A percentile compares a stretch with the other conserved stretches of the same genome.
phyloP scores from a whole-genome alignment of 1,139 yeast genomes.

The Sugiyamaella grinbergsii region DNA sequence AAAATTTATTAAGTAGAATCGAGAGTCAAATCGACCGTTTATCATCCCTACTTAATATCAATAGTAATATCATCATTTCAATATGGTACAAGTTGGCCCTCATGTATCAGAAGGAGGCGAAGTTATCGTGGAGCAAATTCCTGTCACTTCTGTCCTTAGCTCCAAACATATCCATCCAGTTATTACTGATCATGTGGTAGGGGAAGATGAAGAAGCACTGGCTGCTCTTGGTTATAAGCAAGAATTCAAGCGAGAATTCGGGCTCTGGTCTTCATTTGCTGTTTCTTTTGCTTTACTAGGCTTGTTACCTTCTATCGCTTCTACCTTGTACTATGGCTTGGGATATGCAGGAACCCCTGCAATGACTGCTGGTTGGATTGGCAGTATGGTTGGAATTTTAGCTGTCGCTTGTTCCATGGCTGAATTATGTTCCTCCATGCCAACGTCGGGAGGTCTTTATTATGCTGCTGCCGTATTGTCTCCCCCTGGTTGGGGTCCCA shows the following conservation, averaged over 20 bases:
- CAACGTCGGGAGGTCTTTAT: slow-evolving; percentile 71
- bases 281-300: slow-evolving; percentile 73
- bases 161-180: slow-evolving; percentile 34
- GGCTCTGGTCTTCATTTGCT: slow-evolving; percentile 61
- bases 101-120: slow-evolving; percentile 32
- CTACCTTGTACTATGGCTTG: slow-evolving; percentile 46
- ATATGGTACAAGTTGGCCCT: slow-evolving; percentile 16
- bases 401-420: slow-evolving; percentile 58
- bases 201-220: slow-evolving; percentile 36
- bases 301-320: slow-evolving; percentile 60
- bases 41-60: not conserved
- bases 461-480: slow-evolving; percentile 57
- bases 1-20: too few species aligned
- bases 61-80: slow-evolving; percentile 14
- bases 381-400: slow-evolving; percentile 54
- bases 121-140: slow-evolving; percentile 31
- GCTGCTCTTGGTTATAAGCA: slow-evolving; percentile 69
- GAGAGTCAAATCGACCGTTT: too few species aligned
- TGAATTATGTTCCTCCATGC: slow-evolving; percentile 61
- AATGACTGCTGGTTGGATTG: slow-evolving; percentile 63
- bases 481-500: slow-evolving; percentile 53
- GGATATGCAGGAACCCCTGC: slow-evolving; percentile 62
- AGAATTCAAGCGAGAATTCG: slow-evolving; percentile 65
- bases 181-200: slow-evolving; percentile 32
- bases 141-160: slow-evolving; percentile 32